phyloP scores from a whole-genome alignment of 352 stramenopile species.

The Phytophthora niederhauseri region DNA sequence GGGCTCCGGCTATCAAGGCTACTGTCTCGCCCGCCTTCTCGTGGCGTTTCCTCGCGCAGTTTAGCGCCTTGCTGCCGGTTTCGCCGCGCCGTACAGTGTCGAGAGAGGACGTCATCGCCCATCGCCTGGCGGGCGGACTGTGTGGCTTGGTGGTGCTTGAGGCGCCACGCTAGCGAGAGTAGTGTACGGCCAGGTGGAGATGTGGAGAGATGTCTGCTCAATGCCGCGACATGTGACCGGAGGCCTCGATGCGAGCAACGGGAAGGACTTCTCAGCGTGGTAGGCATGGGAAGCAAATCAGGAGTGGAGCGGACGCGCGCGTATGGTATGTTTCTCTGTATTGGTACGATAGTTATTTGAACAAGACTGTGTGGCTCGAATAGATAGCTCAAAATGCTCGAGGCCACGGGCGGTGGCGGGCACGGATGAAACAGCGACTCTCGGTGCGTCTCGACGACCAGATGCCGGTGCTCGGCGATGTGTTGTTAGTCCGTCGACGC shows the following conservation, averaged over 20 bases:
- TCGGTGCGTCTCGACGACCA: conserved; percentile 17
- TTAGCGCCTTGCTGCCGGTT: conserved; percentile 2
- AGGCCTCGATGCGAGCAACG: not conserved
- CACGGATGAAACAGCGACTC: conserved; percentile 8
- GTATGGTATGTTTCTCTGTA: conserved; percentile 39
- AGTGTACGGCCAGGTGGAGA: conserved; percentile 17
- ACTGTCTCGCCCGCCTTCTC: conserved; percentile 13
- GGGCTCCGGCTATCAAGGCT: conserved; percentile 6
- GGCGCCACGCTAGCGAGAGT: conserved; percentile 21
- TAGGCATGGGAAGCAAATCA: not conserved
- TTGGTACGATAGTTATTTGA: conserved; percentile 52
- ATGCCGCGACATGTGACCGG: conserved; percentile 24
- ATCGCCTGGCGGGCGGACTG: not conserved
- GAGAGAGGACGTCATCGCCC: conserved; percentile 4
- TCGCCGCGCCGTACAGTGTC: conserved; percentile 1
- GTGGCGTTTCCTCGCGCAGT: conserved; percentile 5
- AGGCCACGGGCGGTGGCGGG: conserved; percentile 10
- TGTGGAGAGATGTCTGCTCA: conserved; percentile 8
- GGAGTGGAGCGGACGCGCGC: conserved; percentile 3
- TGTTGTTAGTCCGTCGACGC: conserved; percentile 35
- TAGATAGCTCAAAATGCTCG: conserved; percentile 48
- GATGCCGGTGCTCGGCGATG: conserved; percentile 25
- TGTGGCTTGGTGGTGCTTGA: conserved; percentile 1
- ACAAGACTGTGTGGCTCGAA: conserved; percentile 46
- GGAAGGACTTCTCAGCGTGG: conserved; percentile 13